A percentile compares a stretch with the other conserved stretches of the same genome.
Conservation (phyloP, 1,139 yeast species). For the Chernovozyma aurita region DNA sequence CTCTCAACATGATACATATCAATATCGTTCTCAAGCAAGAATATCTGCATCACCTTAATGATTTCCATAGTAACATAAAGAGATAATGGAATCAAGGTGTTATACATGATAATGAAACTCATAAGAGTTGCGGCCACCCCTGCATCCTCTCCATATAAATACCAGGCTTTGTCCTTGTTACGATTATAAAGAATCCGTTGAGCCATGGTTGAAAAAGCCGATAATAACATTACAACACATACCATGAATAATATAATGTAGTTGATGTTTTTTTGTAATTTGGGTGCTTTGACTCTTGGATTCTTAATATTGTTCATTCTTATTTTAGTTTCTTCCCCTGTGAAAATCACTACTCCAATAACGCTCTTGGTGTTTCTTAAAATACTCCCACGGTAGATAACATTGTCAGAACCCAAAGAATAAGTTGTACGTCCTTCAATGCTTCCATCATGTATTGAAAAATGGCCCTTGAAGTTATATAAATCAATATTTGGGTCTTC, state of each 20-base stretch:
- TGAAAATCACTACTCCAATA: constrained; percentile 79
- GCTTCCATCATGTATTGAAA: constrained; percentile 16
- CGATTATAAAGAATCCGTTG: constrained; percentile 51
- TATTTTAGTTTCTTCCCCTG: constrained; percentile 94
- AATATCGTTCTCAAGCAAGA: constrained; percentile 79
- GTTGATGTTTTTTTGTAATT: constrained; percentile 78
- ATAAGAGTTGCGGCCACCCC: constrained; percentile 89
- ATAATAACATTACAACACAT: constrained; percentile 62
- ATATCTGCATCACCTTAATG: constrained; percentile 80
- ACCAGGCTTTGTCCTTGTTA: constrained; percentile 62
- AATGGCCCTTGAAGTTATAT: constrained; percentile 81
- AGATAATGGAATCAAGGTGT: constrained; percentile 91
- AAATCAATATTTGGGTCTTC: constrained; percentile 92
- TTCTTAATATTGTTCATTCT: constrained; percentile 91
- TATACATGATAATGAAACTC: constrained; percentile 97
- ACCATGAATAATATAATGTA: constrained; percentile 87
- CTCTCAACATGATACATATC: constrained; percentile 88
- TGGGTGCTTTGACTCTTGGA: constrained; percentile 91
- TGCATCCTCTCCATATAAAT: constrained; percentile 64
- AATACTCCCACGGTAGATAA: constrained; percentile 84
- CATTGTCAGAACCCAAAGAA: constrained; percentile 76
- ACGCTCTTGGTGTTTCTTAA: constrained; percentile 74
- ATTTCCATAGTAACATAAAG: constrained; percentile 96
- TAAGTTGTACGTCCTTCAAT: constrained; percentile 15
- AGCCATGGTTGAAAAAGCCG: constrained; percentile 82